Base-by-base conservation (phyloP, 2,329 filamentous ascomycete genomes). In the Parastagonospora nodorum region DNA sequence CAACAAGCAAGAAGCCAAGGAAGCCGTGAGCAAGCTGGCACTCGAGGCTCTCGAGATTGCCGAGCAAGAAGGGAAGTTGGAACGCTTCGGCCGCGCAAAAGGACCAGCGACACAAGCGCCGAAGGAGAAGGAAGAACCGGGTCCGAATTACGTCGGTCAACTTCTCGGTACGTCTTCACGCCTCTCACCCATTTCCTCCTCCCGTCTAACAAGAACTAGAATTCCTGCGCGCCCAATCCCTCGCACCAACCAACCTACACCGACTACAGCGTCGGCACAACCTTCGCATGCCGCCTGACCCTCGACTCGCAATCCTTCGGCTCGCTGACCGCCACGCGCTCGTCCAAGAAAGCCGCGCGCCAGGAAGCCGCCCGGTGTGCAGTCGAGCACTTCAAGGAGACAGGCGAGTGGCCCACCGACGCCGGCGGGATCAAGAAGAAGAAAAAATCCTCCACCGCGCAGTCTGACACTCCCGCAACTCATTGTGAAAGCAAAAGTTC, bases 1-100 rank as follows among this genome's bases (percentile, higher is more conserved):
- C 7, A 74, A 63, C 33, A 78, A 79, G 63, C 74, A 74, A 50
- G 73, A 75, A 42, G 76, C 74, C 0, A 78, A 75, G 48, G 77
- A 79, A 49, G 70, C 63, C 1, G 42, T 74, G 16, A 72, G 70
- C 36, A 67, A 68, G 58, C 55, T 50, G n/a, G 74, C 63, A 2
- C 32, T 75, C 5, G 52, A 50, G 2, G 41, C 67, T 2, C 39
- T 77, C 5, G 58, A 63, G 7, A 37, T 45, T 9, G 53, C 69
- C 35, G 60, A 61, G 32, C 51, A 32, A 14, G 49, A 61, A 33
- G 64, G 68, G 0, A 66, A 65, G 33, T 50, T 66, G 32, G 45
- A 42, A 12, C 16, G 2, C 14, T 35, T 28, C 27, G 30, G 8
- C 8, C 19, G 38, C 36, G 29, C 10, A 8, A 29, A 45, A 29